Evolutionary conservation across 1,139 yeast species (phyloP).

Genomic region (Pichia sp.): DNA sequence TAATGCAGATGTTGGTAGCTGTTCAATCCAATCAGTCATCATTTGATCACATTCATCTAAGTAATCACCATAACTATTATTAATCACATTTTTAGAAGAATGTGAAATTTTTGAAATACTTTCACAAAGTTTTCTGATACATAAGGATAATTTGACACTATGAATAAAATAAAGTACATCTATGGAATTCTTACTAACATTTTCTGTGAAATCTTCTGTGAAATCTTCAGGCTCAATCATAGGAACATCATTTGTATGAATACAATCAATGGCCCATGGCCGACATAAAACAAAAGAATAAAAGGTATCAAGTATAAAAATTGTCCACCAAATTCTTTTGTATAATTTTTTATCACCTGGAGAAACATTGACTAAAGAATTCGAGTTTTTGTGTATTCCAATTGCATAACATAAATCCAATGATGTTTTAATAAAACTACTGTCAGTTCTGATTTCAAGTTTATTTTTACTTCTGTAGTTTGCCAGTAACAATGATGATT

Average conservation of each 20-base stretch:
- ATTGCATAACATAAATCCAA: conserved; percentile 53
- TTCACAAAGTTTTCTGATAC: conserved; percentile 52
- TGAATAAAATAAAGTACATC: conserved; percentile 46
- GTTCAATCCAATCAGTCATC: conserved; percentile 74
- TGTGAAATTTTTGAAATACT: conserved; percentile 18
- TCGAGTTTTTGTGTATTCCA: conserved; percentile 54
- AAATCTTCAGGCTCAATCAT: conserved; percentile 65
- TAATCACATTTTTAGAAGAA: not conserved
- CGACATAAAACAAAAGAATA: conserved; percentile 50
- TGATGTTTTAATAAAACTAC: conserved; percentile 17
- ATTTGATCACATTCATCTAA: conserved; percentile 61
- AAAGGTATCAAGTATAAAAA: conserved; percentile 21
- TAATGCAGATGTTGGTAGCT: conserved; percentile 56
- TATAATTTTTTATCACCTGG: conserved; percentile 50
- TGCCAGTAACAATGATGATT: conserved; percentile 41
- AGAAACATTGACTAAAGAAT: conserved; percentile 27
- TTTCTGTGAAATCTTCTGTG: conserved; percentile 46
- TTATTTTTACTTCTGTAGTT: conserved; percentile 20
- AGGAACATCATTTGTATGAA: conserved; percentile 50
- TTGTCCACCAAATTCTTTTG: conserved; percentile 70
- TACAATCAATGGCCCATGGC: conserved; percentile 54
- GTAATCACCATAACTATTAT: not conserved
- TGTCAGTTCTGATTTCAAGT: conserved; percentile 15
- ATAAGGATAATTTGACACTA: conserved; percentile 60
- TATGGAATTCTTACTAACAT: conserved; percentile 21